These are phyloP conservation scores for Saturnispora quitensis DNA, from an alignment of 805 yeast genomes.

Conservation along the genomic window DNA sequence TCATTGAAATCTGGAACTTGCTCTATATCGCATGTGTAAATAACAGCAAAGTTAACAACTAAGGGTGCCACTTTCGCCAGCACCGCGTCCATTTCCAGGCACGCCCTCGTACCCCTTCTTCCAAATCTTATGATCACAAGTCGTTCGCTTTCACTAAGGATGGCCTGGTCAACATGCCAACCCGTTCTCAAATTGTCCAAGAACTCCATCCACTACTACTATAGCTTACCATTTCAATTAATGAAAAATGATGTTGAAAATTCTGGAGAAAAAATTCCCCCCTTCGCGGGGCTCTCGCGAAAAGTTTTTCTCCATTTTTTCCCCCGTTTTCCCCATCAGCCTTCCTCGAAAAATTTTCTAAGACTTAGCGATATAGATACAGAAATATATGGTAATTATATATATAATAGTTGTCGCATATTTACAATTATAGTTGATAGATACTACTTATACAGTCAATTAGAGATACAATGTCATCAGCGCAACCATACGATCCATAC, in stretches of 20 bases:
- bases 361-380: neutral
- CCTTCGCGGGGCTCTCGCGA: neutral
- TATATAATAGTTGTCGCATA: neutral
- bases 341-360: neutral
- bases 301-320: neutral
- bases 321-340: neutral
- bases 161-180: constrained; percentile 98
- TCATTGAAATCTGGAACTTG: constrained; percentile 85
- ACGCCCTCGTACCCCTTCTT: constrained; percentile 60
- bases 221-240: too few relatives aligned
- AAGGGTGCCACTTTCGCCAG: constrained; percentile 72
- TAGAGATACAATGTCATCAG: constrained; percentile 20
- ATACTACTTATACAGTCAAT: neutral
- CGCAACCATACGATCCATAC: constrained; percentile 29
- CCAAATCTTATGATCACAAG: constrained; percentile 88
- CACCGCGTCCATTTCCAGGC: constrained; percentile 87
- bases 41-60: constrained; percentile 77
- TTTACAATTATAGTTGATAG: neutral
- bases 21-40: constrained; percentile 82
- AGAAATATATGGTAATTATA: neutral
- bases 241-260: too few relatives aligned
- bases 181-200: constrained; percentile 75
- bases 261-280: neutral
- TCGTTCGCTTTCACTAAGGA: constrained; percentile 80
- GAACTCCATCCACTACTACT: constrained; percentile 63